Conservation (phyloP, 495 filamentous ascomycete genomes). For the Hypoxylon rickii region DNA sequence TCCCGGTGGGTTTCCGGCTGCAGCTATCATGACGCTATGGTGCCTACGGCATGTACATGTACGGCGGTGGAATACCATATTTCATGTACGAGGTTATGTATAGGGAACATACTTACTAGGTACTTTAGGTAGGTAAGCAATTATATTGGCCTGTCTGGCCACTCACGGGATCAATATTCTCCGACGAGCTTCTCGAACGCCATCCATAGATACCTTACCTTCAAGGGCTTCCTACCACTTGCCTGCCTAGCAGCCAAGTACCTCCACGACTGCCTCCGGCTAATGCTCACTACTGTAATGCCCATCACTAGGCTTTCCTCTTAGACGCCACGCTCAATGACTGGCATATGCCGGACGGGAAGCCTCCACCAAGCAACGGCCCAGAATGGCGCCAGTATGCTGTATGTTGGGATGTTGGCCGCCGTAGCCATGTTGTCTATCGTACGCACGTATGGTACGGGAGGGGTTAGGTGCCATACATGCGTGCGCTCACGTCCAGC, state of each 20-base stretch:
- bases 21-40: constrained; percentile 18
- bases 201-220: too few species aligned
- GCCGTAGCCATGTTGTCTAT: not conserved
- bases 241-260: too few species aligned
- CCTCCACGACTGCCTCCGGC: too few species aligned
- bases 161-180: constrained; percentile 14
- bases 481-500: too few species aligned
- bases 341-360: constrained; percentile 34
- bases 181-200: not conserved
- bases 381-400: constrained; percentile 17
- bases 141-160: not conserved
- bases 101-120: not conserved
- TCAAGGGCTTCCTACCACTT: not conserved
- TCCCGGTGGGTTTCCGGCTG: constrained; percentile 5
- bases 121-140: not conserved
- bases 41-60: not conserved
- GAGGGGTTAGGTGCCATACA: too few species aligned
- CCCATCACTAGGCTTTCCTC: constrained; percentile 29
- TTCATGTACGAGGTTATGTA: not conserved
- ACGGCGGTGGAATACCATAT: not conserved
- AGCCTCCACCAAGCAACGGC: constrained; percentile 27
- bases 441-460: not conserved
- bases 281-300: too few species aligned
- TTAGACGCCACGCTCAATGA: constrained; percentile 30
- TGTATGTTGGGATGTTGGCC: too few species aligned